Evolutionary conservation across 129 eudicot genomes (phyloP).

Genomic region (Saussurea involucrata): DNA sequence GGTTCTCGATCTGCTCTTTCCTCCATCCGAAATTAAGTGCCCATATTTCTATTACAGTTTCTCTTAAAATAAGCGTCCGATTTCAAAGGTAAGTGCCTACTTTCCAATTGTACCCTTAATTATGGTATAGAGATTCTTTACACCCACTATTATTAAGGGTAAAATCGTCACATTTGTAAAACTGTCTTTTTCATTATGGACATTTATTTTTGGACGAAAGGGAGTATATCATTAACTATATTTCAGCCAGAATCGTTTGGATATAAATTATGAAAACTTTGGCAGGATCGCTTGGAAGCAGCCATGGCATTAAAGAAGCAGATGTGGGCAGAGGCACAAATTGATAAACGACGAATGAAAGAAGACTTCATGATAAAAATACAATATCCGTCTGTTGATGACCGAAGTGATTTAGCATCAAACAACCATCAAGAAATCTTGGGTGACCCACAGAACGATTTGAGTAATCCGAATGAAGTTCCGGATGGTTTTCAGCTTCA

Average conservation of each 20-base stretch:
- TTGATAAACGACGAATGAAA: conserved; percentile 68
- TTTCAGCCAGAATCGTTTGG: neutral
- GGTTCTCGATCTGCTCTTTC: too few species aligned
- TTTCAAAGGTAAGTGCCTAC: neutral
- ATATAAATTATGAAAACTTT: conserved; percentile 20
- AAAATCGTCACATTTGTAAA: neutral
- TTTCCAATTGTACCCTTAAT: neutral
- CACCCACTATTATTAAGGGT: neutral
- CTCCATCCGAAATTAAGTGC: neutral
- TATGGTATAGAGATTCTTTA: neutral
- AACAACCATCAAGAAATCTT: conserved; percentile 36
- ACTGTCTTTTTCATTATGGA: neutral
- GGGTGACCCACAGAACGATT: conserved; percentile 33
- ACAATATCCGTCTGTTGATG: conserved; percentile 45
- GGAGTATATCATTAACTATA: neutral
- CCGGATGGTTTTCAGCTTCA: conserved; percentile 43
- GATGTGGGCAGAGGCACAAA: conserved; percentile 91
- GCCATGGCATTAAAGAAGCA: conserved; percentile 91
- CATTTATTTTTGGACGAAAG: neutral
- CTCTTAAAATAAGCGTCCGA: neutral
- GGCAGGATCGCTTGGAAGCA: conserved; percentile 89
- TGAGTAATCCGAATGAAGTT: conserved; percentile 24
- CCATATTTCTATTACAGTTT: neutral
- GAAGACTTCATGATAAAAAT: conserved; percentile 57
- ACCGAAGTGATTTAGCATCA: conserved; percentile 35